These are phyloP conservation scores for Penicillium lagena DNA, from an alignment of 495 filamentous ascomycete species.

Conservation along the genomic window DNA sequence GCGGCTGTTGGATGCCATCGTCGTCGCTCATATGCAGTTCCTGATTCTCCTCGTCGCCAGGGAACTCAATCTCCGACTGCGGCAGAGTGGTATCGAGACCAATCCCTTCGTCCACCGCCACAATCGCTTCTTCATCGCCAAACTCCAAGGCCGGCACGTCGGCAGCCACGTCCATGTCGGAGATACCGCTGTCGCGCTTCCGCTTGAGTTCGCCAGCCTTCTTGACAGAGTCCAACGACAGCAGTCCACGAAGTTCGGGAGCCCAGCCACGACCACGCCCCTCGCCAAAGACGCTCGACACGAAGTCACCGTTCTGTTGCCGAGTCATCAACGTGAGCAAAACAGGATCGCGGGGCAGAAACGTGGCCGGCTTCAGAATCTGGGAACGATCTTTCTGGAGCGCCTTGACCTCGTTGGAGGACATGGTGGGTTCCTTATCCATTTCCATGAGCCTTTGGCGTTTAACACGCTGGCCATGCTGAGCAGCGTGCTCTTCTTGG, in stretches of 20 bases:
- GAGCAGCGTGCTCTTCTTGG: slow-evolving; percentile 38
- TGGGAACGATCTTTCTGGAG: slow-evolving; percentile 73
- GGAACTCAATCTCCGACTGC: slow-evolving; percentile 53
- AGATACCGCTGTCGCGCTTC: slow-evolving; percentile 85
- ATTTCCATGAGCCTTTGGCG: slow-evolving; percentile 67
- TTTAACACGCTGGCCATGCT: slow-evolving; percentile 63
- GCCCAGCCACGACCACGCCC: slow-evolving; percentile 76
- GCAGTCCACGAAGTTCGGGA: slow-evolving; percentile 78
- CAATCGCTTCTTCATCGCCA: slow-evolving; percentile 52
- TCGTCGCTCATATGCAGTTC: slow-evolving; percentile 46
- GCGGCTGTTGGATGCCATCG: slow-evolving; percentile 34
- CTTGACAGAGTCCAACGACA: slow-evolving; percentile 75
- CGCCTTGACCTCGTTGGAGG: slow-evolving; percentile 57
- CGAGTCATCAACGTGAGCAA: slow-evolving; percentile 82
- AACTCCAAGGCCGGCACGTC: slow-evolving; percentile 67
- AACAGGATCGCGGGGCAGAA: slow-evolving; percentile 78
- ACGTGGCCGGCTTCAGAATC: slow-evolving; percentile 72
- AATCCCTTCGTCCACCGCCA: slow-evolving; percentile 40
- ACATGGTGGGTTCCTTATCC: slow-evolving; percentile 59
- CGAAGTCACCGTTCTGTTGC: slow-evolving; percentile 83
- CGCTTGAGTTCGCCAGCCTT: slow-evolving; percentile 79
- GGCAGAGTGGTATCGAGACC: slow-evolving; percentile 47
- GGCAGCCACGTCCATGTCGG: slow-evolving; percentile 65
- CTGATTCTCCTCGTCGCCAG: slow-evolving; percentile 49
- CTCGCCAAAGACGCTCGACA: slow-evolving; percentile 67